These are phyloP conservation scores for Termitomyces sp. DNA, from an alignment of 768 basidiomycete species.

Conservation along the genomic window DNA sequence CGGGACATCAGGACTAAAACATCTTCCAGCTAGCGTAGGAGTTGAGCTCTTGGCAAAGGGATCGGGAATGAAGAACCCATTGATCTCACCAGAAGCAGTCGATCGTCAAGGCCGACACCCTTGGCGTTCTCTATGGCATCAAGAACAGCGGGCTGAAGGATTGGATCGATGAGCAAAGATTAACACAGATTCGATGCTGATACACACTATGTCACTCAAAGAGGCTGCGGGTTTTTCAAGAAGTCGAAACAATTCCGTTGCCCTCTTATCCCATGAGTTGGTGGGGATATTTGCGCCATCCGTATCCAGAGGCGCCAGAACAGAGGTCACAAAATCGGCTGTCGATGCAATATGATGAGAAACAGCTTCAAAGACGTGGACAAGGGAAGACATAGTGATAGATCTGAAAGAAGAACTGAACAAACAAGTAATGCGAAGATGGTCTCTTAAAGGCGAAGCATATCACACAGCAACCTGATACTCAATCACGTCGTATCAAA, in stretches of 20 bases:
- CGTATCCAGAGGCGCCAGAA: conserved; percentile 27
- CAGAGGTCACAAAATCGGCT: conserved; percentile 20
- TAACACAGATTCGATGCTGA: not conserved
- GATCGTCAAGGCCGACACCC: conserved; percentile 50
- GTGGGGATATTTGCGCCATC: conserved; percentile 27
- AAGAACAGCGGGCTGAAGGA: conserved; percentile 39
- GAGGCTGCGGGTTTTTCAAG: conserved; percentile 24
- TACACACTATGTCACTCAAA: conserved; percentile 27
- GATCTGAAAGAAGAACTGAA: not conserved
- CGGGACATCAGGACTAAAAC: conserved; percentile 58
- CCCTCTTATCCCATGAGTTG: conserved; percentile 19
- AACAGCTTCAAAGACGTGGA: conserved; percentile 5
- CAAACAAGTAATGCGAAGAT: not conserved
- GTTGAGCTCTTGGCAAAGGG: conserved; percentile 3
- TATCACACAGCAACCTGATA: conserved; percentile 7
- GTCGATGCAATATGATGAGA: conserved; percentile 18
- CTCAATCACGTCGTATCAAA: conserved; percentile 2
- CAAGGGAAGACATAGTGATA: conserved; percentile 5
- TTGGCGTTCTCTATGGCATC: conserved; percentile 42
- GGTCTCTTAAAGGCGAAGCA: conserved; percentile 1
- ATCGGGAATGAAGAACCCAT: not conserved
- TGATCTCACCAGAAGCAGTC: conserved; percentile 51
- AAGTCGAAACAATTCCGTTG: conserved; percentile 26
- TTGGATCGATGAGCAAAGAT: not conserved
- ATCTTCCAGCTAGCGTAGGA: conserved; percentile 56